Evolutionary conservation across 495 filamentous ascomycete genomes (phyloP).

Genomic region (Aspergillus heteromorphus): DNA sequence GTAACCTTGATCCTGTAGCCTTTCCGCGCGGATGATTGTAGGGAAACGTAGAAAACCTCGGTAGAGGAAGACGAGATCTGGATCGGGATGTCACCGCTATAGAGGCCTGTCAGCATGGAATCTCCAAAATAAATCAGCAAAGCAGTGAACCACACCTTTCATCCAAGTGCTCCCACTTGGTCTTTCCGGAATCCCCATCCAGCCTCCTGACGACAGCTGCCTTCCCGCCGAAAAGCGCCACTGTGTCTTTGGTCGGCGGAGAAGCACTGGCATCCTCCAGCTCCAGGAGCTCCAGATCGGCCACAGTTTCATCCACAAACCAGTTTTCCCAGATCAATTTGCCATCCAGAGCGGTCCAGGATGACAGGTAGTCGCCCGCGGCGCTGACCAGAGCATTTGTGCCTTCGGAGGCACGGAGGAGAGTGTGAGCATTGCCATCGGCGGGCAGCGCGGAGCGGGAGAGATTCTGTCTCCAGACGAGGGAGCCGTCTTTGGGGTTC

Average conservation of each 20-base stretch:
- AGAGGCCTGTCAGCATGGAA: slow-evolving; percentile 14
- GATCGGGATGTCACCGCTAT: slow-evolving; percentile 63
- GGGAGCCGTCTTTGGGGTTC: slow-evolving; percentile 75
- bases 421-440: slow-evolving; percentile 28
- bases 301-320: slow-evolving; percentile 52
- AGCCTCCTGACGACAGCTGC: slow-evolving; percentile 61
- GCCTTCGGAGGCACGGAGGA: slow-evolving; percentile 68
- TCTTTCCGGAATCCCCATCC: slow-evolving; percentile 63
- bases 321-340: slow-evolving; percentile 66
- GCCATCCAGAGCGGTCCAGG: slow-evolving; percentile 83
- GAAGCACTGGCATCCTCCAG: slow-evolving; percentile 50
- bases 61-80: slow-evolving; percentile 72
- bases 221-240: slow-evolving; percentile 58
- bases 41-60: slow-evolving; percentile 69
- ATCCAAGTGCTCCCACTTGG: slow-evolving; percentile 73
- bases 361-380: slow-evolving; percentile 57
- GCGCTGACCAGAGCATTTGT: slow-evolving; percentile 69
- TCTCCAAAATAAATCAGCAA: background rate
- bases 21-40: slow-evolving; percentile 62
- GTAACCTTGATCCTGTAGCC: slow-evolving; percentile 69
- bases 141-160: slow-evolving; percentile 36
- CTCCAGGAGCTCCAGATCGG: slow-evolving; percentile 76
- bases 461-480: slow-evolving; percentile 82
- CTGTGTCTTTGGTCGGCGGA: slow-evolving; percentile 56
- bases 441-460: slow-evolving; percentile 26